Percentiles rank a stretch among this genome's conserved stretches.
These are phyloP conservation scores for Malassezia psittaci DNA, from an alignment of 1,284 basidiomycete genomes.

Conservation along the genomic window DNA sequence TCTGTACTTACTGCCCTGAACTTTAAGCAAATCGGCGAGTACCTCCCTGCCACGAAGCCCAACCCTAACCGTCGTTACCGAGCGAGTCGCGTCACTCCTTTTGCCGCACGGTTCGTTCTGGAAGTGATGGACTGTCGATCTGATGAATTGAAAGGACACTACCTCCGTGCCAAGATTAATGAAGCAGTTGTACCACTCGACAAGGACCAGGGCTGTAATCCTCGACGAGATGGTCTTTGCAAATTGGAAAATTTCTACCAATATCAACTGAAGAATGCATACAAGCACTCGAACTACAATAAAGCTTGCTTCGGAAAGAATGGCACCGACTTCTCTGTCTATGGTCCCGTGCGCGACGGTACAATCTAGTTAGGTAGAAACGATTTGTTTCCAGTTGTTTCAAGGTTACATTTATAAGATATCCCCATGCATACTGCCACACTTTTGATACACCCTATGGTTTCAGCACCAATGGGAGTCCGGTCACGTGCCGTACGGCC, in stretches of 20 bases:
- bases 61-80: slow-evolving; percentile 29
- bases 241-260: slow-evolving; percentile 63
- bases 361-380: slow-evolving; percentile 1
- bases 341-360: slow-evolving; percentile 8
- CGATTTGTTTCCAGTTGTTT: neutral
- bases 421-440: too few species aligned
- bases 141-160: slow-evolving; percentile 41
- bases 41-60: slow-evolving; percentile 20
- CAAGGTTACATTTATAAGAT: neutral
- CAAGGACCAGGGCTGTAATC: slow-evolving; percentile 58
- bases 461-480: neutral
- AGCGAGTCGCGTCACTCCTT: slow-evolving; percentile 29
- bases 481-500: slow-evolving; percentile 3
- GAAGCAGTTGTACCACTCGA: slow-evolving; percentile 57
- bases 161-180: slow-evolving; percentile 72
- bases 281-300: slow-evolving; percentile 37
- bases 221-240: slow-evolving; percentile 67
- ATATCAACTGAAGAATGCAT: slow-evolving; percentile 24
- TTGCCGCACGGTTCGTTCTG: slow-evolving; percentile 28
- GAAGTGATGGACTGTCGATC: slow-evolving; percentile 27
- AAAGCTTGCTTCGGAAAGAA: slow-evolving; percentile 35
- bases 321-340: slow-evolving; percentile 29
- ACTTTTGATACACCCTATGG: too few species aligned
- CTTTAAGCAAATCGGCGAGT: slow-evolving; percentile 32
- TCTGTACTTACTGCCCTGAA: slow-evolving; percentile 37